phyloP scores from a whole-genome alignment of 305 asterid species.

The Rubia balearica region DNA sequence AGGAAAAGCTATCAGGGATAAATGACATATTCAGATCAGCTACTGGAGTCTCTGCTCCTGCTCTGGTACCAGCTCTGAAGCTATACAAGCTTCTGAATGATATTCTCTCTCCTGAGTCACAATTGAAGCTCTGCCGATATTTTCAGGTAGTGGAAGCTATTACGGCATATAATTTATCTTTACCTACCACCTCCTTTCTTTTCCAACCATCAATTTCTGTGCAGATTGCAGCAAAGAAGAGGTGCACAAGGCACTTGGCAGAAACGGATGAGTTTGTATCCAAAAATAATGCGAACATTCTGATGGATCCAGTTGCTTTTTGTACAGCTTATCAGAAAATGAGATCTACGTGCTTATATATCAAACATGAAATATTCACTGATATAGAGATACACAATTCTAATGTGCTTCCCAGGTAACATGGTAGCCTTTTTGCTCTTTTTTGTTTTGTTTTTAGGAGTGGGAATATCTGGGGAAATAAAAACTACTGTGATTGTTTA shows the following conservation, averaged over 20 bases:
- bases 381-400: constrained; percentile 75
- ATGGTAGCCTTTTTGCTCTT: background rate
- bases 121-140: constrained; percentile 67
- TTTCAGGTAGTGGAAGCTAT: constrained; percentile 53
- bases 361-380: constrained; percentile 63
- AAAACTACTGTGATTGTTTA: background rate
- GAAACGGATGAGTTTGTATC: constrained; percentile 81
- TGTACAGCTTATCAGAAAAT: constrained; percentile 78
- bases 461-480: background rate
- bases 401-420: constrained; percentile 86
- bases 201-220: constrained; percentile 13
- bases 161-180: constrained; percentile 2
- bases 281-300: constrained; percentile 44
- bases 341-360: constrained; percentile 54
- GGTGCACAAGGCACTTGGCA: constrained; percentile 70
- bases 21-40: constrained; percentile 64
- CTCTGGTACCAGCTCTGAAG: constrained; percentile 67
- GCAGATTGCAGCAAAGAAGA: constrained; percentile 85
- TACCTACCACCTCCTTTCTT: constrained; percentile 4
- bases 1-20: constrained; percentile 59
- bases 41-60: constrained; percentile 65
- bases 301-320: constrained; percentile 69
- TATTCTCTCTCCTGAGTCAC: constrained; percentile 67
- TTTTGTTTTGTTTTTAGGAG: background rate
- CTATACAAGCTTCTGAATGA: constrained; percentile 77